Evolutionary conservation across 805 yeast genomes (phyloP).

Genomic region (Nakazawaea populi): DNA sequence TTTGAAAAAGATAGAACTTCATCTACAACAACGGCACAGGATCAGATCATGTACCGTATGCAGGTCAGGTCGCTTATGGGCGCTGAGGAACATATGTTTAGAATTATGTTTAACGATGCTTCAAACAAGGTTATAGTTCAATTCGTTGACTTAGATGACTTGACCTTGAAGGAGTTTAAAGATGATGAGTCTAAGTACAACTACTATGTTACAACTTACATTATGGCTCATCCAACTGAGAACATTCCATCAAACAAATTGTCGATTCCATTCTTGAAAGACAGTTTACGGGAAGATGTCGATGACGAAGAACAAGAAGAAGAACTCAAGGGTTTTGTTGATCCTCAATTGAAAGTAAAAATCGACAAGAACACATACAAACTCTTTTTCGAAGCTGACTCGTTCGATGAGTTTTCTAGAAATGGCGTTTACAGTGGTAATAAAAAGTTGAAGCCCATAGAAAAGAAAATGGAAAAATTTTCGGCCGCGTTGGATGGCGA

Average conservation of each 20-base stretch:
- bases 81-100: slow-evolving; percentile 87
- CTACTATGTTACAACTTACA: slow-evolving; percentile 86
- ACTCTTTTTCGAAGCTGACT: slow-evolving; percentile 71
- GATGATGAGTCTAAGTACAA: slow-evolving; percentile 82
- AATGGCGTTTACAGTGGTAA: slow-evolving; percentile 39
- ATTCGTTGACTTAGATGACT: slow-evolving; percentile 81
- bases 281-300: slow-evolving; percentile 47
- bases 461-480: slow-evolving; percentile 11
- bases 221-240: slow-evolving; percentile 96
- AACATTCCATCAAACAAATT: slow-evolving; percentile 80
- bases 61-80: slow-evolving; percentile 75
- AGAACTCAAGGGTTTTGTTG: slow-evolving; percentile 53
- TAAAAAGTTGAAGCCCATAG: slow-evolving; percentile 22
- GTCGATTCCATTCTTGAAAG: slow-evolving; percentile 70
- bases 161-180: slow-evolving; percentile 69
- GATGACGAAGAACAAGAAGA: slow-evolving; percentile 39
- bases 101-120: slow-evolving; percentile 62
- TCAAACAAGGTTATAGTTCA: slow-evolving; percentile 59
- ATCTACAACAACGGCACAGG: slow-evolving; percentile 65
- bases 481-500: slow-evolving; percentile 36
- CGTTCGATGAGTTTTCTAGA: slow-evolving; percentile 76
- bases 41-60: slow-evolving; percentile 87
- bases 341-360: slow-evolving; percentile 70
- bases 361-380: slow-evolving; percentile 75
- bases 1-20: slow-evolving; percentile 76